A percentile compares a stretch with the other conserved stretches of the same genome.
Conservation (phyloP, 495 filamentous ascomycete species). For the Alectoria sarmentosa region DNA sequence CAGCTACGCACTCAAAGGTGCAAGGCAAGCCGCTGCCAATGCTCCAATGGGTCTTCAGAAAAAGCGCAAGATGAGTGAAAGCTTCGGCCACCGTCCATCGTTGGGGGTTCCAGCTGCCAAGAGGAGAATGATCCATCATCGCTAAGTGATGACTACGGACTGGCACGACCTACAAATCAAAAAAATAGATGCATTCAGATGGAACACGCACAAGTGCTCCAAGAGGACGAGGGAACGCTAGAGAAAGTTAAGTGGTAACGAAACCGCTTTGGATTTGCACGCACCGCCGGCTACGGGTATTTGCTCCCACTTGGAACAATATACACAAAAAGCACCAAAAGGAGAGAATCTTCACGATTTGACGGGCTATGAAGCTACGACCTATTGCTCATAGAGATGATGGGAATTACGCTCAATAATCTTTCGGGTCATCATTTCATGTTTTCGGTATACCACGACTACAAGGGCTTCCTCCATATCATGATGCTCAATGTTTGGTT, state of each 20-base stretch:
- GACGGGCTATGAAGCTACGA: slow-evolving; percentile 22
- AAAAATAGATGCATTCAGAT: not conserved
- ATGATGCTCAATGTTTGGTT: no score
- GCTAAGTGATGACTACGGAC: slow-evolving; percentile 2
- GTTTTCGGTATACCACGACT: not conserved
- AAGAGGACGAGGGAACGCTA: not conserved
- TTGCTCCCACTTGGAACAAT: not conserved
- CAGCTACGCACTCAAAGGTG: slow-evolving; percentile 40
- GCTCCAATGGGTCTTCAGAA: slow-evolving; percentile 48
- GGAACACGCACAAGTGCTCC: not conserved
- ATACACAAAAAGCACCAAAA: not conserved
- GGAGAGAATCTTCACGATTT: not conserved
- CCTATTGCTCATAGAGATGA: slow-evolving; percentile 6
- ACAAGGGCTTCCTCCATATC: not conserved
- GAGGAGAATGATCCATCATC: slow-evolving; percentile 12
- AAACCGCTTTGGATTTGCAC: not conserved
- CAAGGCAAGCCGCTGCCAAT: slow-evolving; percentile 47
- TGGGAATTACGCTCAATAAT: slow-evolving; percentile 7
- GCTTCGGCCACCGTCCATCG: slow-evolving; percentile 7
- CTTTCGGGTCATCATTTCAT: slow-evolving; percentile 8
- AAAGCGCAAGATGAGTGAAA: slow-evolving; percentile 35
- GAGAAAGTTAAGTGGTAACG: not conserved
- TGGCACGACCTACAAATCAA: not conserved
- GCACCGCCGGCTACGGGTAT: not conserved
- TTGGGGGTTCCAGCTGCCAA: slow-evolving; percentile 8